phyloP scores from a whole-genome alignment of 2,329 filamentous ascomycete genomes.

The Fusarium drepaniforme region DNA sequence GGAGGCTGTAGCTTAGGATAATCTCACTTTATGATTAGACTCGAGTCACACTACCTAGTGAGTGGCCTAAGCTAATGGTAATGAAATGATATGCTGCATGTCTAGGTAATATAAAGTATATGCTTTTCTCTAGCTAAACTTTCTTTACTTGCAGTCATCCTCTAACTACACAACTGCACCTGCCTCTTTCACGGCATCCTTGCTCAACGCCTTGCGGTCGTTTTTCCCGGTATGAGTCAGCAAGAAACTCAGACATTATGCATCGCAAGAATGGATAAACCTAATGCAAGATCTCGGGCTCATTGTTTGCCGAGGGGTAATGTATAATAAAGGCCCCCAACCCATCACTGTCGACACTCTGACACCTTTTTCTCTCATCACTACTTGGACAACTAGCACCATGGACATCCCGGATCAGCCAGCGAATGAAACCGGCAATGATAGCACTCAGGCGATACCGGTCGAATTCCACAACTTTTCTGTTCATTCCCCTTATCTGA shows the following conservation, averaged over 20 bases:
- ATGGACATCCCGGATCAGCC: background rate
- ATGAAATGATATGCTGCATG: too few species aligned
- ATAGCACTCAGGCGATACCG: background rate
- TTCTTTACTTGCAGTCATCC: too few species aligned
- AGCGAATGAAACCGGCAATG: background rate
- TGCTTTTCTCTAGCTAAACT: too few species aligned
- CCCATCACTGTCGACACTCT: background rate
- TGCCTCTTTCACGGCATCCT: too few species aligned
- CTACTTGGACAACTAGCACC: background rate
- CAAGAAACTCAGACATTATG: background rate
- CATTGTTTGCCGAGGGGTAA: background rate
- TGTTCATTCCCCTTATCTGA: background rate
- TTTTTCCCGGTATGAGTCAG: too few species aligned
- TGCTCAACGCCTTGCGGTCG: too few species aligned
- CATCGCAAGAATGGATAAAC: background rate
- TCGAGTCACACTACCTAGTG: too few species aligned
- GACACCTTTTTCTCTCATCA: background rate
- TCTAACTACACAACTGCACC: too few species aligned
- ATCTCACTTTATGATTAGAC: too few species aligned
- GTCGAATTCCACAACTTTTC: background rate
- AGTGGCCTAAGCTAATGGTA: too few species aligned
- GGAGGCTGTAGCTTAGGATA: too few species aligned
- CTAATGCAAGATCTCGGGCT: background rate
- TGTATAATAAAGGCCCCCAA: background rate
- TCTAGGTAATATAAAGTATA: too few species aligned